Evolutionary conservation across 225 moss, liverwort and hornwort genomes (phyloP).

Genomic region (Rhytidiadelphus loreus): DNA sequence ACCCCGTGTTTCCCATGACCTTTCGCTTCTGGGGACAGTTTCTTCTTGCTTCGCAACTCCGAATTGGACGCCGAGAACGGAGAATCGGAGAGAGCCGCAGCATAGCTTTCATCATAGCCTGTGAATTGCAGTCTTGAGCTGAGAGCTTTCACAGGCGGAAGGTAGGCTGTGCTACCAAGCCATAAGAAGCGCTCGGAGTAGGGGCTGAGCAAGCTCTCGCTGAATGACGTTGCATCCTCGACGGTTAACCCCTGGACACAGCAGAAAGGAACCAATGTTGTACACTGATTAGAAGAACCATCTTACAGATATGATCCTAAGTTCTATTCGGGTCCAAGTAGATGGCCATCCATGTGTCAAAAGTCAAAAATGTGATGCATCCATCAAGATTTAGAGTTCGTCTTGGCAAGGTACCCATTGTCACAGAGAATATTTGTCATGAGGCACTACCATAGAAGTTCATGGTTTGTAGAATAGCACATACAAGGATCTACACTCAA

Average conservation of each 20-base stretch:
- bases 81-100: background rate
- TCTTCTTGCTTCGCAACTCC: background rate
- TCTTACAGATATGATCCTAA: background rate
- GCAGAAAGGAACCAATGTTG: background rate
- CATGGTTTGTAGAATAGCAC: background rate
- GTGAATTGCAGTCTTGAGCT: background rate
- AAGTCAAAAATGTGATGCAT: background rate
- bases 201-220: slow-evolving; percentile 66
- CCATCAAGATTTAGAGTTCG: background rate
- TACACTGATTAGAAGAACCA: background rate
- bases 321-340: background rate
- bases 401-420: background rate
- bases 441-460: background rate
- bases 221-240: slow-evolving; percentile 41
- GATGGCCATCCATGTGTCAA: background rate
- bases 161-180: slow-evolving; percentile 52
- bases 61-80: background rate
- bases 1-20: background rate
- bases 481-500: background rate
- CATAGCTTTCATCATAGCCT: slow-evolving; percentile 19
- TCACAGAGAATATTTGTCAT: background rate
- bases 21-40: background rate
- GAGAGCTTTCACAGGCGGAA: background rate
- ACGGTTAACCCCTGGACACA: slow-evolving; percentile 47
- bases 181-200: slow-evolving; percentile 78